Percentiles rank a stretch among this genome's conserved stretches.
These are phyloP conservation scores for Apocynum venetum DNA, from an alignment of 257 asterid species.

Conservation along the genomic window DNA sequence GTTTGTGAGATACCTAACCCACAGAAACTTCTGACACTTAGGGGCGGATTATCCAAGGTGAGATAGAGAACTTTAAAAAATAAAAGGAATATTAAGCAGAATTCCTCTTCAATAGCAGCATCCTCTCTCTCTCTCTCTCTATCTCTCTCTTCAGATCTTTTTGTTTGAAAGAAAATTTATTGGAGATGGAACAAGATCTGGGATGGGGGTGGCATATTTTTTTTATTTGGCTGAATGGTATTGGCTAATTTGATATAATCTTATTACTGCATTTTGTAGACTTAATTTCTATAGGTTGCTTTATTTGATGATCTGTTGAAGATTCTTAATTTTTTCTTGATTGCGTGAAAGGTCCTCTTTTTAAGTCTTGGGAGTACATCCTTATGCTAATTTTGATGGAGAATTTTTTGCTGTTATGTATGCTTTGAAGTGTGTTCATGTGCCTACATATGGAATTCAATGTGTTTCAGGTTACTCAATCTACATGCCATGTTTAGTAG, in stretches of 20 bases:
- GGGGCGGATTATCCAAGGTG: neutral
- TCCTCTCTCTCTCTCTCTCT: neutral
- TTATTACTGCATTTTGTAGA: neutral
- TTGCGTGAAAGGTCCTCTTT: neutral
- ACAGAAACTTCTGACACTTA: constrained; percentile 2
- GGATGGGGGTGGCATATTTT: neutral
- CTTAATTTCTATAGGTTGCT: neutral
- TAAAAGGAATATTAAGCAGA: neutral
- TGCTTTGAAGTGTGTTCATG: neutral
- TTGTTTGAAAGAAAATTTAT: too few species aligned
- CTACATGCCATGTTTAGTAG: neutral
- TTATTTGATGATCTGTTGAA: constrained; percentile 3
- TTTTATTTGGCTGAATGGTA: neutral
- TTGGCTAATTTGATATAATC: neutral
- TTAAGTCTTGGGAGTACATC: neutral
- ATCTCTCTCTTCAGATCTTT: too few species aligned
- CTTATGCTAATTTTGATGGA: neutral
- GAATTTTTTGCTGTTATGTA: neutral
- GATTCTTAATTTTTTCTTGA: neutral
- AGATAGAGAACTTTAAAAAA: neutral
- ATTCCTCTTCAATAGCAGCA: neutral
- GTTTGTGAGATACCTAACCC: neutral
- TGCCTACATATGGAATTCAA: constrained; percentile 2
- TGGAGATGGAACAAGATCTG: neutral
- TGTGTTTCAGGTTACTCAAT: neutral